These are phyloP conservation scores for Tricholoma saponaceum DNA, from an alignment of 768 basidiomycete species.

Conservation along the genomic window DNA sequence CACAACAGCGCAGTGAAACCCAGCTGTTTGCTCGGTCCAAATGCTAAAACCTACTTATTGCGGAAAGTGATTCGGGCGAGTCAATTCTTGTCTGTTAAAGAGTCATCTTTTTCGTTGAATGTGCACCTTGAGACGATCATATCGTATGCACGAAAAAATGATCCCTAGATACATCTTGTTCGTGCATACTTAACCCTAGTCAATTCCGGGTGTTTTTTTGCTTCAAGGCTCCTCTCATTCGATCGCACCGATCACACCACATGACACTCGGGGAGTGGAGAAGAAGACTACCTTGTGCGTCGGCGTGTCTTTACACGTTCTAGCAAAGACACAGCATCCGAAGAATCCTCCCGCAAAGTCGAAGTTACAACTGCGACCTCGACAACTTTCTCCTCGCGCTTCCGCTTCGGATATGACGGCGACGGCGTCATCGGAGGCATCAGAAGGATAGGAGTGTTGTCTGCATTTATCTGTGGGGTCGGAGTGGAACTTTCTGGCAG, in stretches of 20 bases:
- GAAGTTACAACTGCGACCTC: neutral
- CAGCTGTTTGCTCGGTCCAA: no score
- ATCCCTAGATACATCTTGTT: neutral
- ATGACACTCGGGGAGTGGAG: no score
- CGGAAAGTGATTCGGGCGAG: neutral
- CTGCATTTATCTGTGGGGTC: constrained; percentile 2
- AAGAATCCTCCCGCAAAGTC: neutral
- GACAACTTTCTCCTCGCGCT: constrained; percentile 3
- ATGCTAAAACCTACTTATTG: no score
- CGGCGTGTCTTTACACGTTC: constrained; percentile 43
- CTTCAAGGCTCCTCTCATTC: neutral
- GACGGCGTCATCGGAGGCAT: constrained; percentile 26
- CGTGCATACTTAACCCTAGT: neutral
- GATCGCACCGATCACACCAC: neutral
- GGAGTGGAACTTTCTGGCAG: constrained; percentile 13
- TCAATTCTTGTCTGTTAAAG: no score
- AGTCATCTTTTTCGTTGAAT: no score
- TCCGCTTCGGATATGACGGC: constrained; percentile 28
- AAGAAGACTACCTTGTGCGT: constrained; percentile 4
- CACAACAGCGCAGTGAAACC: no score
- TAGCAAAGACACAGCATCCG: constrained; percentile 24
- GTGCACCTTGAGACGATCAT: no score
- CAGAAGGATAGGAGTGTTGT: constrained; percentile 10
- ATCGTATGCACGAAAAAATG: neutral
- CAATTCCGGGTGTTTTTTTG: neutral